Percentiles rank a stretch among this genome's conserved stretches.
Evolutionary conservation across 805 yeast genomes (phyloP).

Genomic region (Wickerhamiella azyma): DNA sequence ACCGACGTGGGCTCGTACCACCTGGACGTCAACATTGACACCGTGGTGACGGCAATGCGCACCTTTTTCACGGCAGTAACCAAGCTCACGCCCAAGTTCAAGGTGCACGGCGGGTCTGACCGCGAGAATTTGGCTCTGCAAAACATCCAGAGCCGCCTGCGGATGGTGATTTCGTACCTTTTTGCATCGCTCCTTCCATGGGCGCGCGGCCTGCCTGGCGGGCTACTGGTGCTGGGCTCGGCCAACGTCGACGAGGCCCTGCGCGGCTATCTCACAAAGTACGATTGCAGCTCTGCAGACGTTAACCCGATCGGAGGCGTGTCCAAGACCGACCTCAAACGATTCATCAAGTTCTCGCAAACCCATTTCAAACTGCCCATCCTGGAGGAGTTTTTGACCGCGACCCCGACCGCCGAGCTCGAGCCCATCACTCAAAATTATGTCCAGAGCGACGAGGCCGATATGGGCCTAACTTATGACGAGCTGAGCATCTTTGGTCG

Average conservation of each 20-base stretch:
- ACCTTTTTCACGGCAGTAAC: slow-evolving; percentile 75
- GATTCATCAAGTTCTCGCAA: slow-evolving; percentile 71
- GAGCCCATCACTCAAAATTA: slow-evolving; percentile 90
- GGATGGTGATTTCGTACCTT: slow-evolving; percentile 89
- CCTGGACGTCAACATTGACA: slow-evolving; percentile 83
- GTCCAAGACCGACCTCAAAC: slow-evolving; percentile 82
- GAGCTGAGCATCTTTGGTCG: slow-evolving; percentile 85
- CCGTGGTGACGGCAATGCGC: slow-evolving; percentile 59
- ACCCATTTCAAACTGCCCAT: slow-evolving; percentile 60
- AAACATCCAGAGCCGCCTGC: slow-evolving; percentile 86
- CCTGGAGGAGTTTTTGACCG: slow-evolving; percentile 62
- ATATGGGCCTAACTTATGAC: slow-evolving; percentile 97
- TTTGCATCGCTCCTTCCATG: slow-evolving; percentile 94
- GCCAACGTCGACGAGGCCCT: slow-evolving; percentile 96
- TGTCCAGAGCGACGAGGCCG: slow-evolving; percentile 91
- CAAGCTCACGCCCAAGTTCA: slow-evolving; percentile 77
- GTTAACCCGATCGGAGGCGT: slow-evolving; percentile 98
- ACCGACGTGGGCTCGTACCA: slow-evolving; percentile 74
- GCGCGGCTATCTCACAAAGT: slow-evolving; percentile 89
- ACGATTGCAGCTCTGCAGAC: slow-evolving; percentile 96
- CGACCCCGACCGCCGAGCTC: slow-evolving; percentile 95
- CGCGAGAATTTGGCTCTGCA: slow-evolving; percentile 90
- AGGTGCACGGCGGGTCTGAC: slow-evolving; percentile 84
- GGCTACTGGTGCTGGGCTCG: slow-evolving; percentile 81
- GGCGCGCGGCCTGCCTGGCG: slow-evolving; percentile 70